These are phyloP conservation scores for Mycena olivaceomarginata DNA, from an alignment of 768 basidiomycete species.

Conservation along the genomic window DNA sequence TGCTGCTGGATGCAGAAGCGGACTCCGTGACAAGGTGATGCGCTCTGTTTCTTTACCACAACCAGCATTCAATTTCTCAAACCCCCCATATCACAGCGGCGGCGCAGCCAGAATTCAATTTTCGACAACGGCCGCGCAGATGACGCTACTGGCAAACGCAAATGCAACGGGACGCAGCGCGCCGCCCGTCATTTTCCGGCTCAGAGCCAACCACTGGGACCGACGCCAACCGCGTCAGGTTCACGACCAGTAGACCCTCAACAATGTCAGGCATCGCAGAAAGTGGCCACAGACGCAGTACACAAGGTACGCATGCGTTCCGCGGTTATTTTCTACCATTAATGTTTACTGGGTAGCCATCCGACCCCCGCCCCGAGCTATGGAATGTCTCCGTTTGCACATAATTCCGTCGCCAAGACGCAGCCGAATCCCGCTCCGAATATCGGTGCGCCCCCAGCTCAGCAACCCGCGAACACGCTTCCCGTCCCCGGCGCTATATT, in stretches of 20 bases:
- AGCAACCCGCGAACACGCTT: constrained; percentile 79
- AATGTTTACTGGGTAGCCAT: not conserved
- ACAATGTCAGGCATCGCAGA: constrained; percentile 5
- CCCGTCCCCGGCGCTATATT: constrained; percentile 56
- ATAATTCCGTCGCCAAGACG: not conserved
- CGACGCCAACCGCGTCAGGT: not conserved
- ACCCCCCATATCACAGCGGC: no score
- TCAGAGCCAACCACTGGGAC: not conserved
- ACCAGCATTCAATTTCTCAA: no score
- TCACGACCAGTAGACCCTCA: not conserved
- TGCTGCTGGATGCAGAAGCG: no score
- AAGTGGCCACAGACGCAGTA: not conserved
- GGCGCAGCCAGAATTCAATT: no score
- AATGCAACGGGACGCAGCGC: no score
- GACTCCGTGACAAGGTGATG: no score
- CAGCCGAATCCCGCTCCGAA: not conserved
- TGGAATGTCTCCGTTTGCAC: constrained; percentile 38
- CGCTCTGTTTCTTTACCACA: no score
- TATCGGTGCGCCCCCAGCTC: not conserved
- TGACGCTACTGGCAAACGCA: no score
- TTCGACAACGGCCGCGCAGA: no score
- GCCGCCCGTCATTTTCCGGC: no score
- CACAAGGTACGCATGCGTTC: constrained; percentile 6
- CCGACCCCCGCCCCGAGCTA: constrained; percentile 24
- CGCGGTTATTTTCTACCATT: not conserved